A percentile compares a stretch with the other conserved stretches of the same genome.
Conservation (phyloP, 768 basidiomycete species). For the Xerocomellus dryophilus region DNA sequence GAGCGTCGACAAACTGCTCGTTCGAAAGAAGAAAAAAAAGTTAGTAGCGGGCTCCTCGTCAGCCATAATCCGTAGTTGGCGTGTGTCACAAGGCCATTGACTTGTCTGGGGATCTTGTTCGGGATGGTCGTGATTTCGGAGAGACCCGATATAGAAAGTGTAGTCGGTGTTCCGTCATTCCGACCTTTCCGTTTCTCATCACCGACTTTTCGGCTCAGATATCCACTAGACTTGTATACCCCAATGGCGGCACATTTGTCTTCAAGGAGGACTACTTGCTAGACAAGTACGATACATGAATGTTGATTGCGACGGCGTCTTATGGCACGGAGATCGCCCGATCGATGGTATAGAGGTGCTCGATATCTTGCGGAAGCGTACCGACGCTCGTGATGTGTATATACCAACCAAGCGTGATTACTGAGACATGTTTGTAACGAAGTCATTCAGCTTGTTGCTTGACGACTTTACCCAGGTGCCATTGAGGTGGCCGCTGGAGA, state of each 20-base stretch:
- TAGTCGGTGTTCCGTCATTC: conserved; percentile 17
- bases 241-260: conserved; percentile 29
- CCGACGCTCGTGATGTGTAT: no score
- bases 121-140: background rate
- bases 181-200: conserved; percentile 1
- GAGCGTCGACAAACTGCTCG: background rate
- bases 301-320: conserved; percentile 94
- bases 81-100: no score
- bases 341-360: conserved; percentile 80
- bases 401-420: no score
- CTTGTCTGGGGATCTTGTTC: no score
- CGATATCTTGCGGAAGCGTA: conserved; percentile 60
- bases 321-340: conserved; percentile 82
- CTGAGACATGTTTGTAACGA: no score
- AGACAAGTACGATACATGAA: conserved; percentile 84
- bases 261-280: conserved; percentile 47
- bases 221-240: conserved; percentile 15
- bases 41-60: background rate
- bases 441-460: no score
- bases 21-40: background rate
- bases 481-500: no score
- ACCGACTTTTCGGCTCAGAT: background rate
- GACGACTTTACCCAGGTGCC: no score
- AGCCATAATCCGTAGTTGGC: background rate
- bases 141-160: conserved; percentile 23